These are phyloP conservation scores for Wickerhamiella nectarea DNA, from an alignment of 805 yeast species.

Conservation along the genomic window DNA sequence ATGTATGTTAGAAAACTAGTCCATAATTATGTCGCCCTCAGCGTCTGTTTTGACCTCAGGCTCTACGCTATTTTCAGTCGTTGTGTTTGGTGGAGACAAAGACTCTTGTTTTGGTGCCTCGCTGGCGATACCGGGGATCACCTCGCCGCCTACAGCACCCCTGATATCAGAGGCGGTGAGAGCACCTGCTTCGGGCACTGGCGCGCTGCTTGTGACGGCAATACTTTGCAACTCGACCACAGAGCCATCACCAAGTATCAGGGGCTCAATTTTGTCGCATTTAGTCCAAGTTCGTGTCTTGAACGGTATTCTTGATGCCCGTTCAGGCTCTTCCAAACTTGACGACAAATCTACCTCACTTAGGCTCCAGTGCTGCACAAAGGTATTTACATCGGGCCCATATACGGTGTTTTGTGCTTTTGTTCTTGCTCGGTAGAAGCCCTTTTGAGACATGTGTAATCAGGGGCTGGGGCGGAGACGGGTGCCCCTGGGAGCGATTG, in stretches of 20 bases:
- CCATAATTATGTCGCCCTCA: constrained; percentile 3
- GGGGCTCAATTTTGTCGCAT: constrained; percentile 16
- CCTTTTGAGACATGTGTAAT: constrained; percentile 4
- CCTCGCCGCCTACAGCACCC: constrained; percentile 41
- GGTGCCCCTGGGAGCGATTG: too few species aligned
- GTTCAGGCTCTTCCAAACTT: constrained; percentile 1
- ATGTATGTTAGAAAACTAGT: not conserved
- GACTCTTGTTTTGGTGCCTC: constrained; percentile 1
- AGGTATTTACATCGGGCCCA: constrained; percentile 19
- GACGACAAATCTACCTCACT: constrained; percentile 4
- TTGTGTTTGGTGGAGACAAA: too few species aligned
- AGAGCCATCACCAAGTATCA: constrained; percentile 10
- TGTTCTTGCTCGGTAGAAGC: constrained; percentile 10
- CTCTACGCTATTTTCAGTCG: not conserved
- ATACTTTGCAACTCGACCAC: constrained; percentile 10
- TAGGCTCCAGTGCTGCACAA: constrained; percentile 16
- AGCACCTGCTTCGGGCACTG: constrained; percentile 20
- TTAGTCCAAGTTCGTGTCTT: constrained; percentile 15
- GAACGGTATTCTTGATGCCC: not conserved
- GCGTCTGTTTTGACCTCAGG: not conserved
- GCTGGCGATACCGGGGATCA: constrained; percentile 32
- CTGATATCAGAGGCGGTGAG: constrained; percentile 37
- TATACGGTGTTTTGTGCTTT: constrained; percentile 16
- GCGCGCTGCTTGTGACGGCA: not conserved
- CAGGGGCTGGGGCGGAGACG: too few species aligned